Conservation (phyloP, 305 asterid genomes). For the Fraxinus sp. region DNA sequence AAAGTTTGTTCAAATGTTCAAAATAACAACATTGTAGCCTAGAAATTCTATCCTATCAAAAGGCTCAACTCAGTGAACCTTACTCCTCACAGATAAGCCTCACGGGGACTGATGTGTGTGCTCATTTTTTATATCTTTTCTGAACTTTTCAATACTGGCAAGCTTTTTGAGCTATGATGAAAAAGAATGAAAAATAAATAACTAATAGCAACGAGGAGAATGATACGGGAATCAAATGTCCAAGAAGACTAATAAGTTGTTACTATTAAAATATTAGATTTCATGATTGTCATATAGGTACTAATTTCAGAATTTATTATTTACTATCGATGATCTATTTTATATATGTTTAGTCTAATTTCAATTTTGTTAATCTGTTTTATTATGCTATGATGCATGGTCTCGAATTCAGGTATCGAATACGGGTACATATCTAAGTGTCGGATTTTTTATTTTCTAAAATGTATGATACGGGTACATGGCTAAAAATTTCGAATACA, state of each 20-base stretch:
- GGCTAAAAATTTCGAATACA: too few relatives aligned
- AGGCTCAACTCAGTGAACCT: not conserved
- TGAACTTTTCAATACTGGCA: not conserved
- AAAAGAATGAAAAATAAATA: not conserved
- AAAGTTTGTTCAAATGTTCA: not conserved
- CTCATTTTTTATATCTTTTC: not conserved
- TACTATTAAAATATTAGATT: not conserved
- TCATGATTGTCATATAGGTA: not conserved
- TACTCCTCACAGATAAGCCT: not conserved
- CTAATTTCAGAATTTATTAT: too few relatives aligned
- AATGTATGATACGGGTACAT: too few relatives aligned
- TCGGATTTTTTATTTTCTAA: too few relatives aligned
- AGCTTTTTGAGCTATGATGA: not conserved
- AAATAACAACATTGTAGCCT: not conserved
- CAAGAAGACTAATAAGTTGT: not conserved
- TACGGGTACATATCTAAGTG: too few relatives aligned
- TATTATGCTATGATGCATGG: too few relatives aligned
- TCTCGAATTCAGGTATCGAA: too few relatives aligned
- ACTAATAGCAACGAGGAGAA: not conserved
- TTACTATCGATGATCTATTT: too few relatives aligned
- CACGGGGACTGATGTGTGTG: not conserved
- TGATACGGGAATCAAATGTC: not conserved
- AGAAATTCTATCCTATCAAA: not conserved
- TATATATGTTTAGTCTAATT: too few relatives aligned
- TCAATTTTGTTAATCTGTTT: too few relatives aligned